Base-by-base conservation (phyloP, 352 stramenopile species). In the Globisporangium orthogonon region DNA sequence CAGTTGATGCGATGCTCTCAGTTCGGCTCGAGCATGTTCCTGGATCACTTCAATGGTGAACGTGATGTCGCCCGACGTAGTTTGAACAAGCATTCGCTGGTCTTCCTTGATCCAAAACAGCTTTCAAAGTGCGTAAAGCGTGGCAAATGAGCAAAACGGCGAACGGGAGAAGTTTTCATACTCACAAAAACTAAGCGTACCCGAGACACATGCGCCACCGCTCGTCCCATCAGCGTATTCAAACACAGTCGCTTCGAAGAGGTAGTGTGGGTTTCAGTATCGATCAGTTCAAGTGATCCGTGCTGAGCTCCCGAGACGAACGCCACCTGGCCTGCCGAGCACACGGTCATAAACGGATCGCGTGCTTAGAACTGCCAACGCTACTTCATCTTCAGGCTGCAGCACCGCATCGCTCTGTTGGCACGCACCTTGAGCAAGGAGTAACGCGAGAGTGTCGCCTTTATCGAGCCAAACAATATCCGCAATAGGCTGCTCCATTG, bases 391-490 rank as follows among this genome's bases (percentile, higher is more conserved):
- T 11, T 10, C 1, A 2, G 9, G 35, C 7, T 40, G 35, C 35
- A 13, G 4, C 35, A 10, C 7, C 37, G 10, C 1, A 17, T 13
- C 17, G 5, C n/a, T 48, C 43, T 48, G n/a, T 7, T 17, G 3
- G 37, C 11, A 9, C 56, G 30, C 70, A 76, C 64, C 70, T 30
- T 66, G 65, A 9, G 52, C 37, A 50, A 74, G 51, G 29, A 78
- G 44, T n/a, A 76, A 44, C n/a, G 56, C 58, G 50, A 77, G 61
- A 13, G 52, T 54, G 23, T 45, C 14, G 0, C 4, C 3, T 15
- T 48, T 23, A 5, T 47, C 28, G 13, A 55, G n/a, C 51, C 58
- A 64, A 10, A 15, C 23, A 1, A 46, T 2, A 11, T 64, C 58
- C 1, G 50, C n/a, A 6, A 64, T 54, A 14, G 29, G 6, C 4